Conservation (phyloP, 208 protist genomes). For the Tritrichomonas musculus region DNA sequence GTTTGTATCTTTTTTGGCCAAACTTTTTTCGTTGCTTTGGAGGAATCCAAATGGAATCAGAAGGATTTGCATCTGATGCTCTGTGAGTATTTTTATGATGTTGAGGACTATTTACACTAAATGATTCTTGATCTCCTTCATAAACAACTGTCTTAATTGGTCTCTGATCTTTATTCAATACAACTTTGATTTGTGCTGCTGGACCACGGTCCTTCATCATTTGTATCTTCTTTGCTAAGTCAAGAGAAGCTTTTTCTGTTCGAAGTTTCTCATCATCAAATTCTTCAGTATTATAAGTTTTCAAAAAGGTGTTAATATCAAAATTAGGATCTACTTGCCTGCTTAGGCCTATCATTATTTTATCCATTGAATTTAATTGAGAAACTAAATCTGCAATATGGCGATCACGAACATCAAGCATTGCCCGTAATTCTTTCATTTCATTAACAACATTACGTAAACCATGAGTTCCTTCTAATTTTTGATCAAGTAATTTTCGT, state of each 20-base stretch:
- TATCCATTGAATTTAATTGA: slow-evolving; percentile 28
- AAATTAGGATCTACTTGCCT: not conserved
- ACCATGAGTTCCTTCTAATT: not conserved
- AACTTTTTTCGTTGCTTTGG: no score
- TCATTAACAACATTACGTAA: not conserved
- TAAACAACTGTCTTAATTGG: not conserved
- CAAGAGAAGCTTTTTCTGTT: not conserved
- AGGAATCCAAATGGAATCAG: not conserved
- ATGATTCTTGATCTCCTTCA: not conserved
- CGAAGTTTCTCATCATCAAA: not conserved
- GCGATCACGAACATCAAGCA: not conserved
- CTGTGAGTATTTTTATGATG: not conserved
- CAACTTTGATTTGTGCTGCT: not conserved
- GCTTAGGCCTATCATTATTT: not conserved
- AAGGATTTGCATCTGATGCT: not conserved
- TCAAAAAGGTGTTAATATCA: not conserved
- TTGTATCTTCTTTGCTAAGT: not conserved
- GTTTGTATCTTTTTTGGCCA: not conserved
- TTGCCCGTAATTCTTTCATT: not conserved
- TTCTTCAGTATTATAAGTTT: not conserved
- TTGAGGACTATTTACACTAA: not conserved
- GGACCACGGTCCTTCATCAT: not conserved
- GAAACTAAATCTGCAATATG: not conserved
- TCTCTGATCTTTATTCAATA: not conserved
- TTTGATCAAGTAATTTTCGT: not conserved